These are phyloP conservation scores for Leptographium procerum DNA, from an alignment of 2,329 filamentous ascomycete species.

Conservation along the genomic window DNA sequence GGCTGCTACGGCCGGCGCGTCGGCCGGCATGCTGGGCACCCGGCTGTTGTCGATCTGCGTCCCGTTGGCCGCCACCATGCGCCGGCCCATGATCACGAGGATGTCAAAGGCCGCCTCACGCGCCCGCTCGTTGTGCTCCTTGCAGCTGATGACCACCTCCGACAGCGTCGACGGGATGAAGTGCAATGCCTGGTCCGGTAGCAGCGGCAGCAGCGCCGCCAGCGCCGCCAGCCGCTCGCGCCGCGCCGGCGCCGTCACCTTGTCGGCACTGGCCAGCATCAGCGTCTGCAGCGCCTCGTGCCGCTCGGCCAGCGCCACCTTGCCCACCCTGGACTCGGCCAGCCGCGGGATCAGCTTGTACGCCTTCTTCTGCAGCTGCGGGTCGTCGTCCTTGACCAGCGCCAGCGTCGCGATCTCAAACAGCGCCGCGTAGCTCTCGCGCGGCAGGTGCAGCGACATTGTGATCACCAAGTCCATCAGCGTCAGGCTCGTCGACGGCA, in stretches of 20 bases:
- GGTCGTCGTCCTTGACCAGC: constrained; percentile 69
- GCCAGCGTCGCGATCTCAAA: constrained; percentile 81
- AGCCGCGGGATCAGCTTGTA: constrained; percentile 95
- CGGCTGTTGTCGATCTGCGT: constrained; percentile 74
- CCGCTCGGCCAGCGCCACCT: constrained; percentile 63
- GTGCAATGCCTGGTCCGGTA: constrained; percentile 69
- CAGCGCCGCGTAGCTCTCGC: constrained; percentile 71
- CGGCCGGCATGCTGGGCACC: constrained; percentile 73
- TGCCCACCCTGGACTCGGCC: constrained; percentile 67
- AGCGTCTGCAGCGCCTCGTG: constrained; percentile 72
- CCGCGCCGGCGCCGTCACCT: constrained; percentile 74
- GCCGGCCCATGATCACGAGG: constrained; percentile 76
- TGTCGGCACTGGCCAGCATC: constrained; percentile 67
- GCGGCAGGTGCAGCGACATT: constrained; percentile 84
- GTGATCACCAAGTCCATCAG: constrained; percentile 95
- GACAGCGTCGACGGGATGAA: constrained; percentile 88
- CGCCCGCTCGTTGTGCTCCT: constrained; percentile 94
- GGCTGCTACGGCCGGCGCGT: constrained; percentile 66
- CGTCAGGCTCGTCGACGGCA: constrained; percentile 88
- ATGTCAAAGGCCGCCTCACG: constrained; percentile 82
- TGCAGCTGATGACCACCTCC: constrained; percentile 91
- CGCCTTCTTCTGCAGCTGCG: constrained; percentile 95
- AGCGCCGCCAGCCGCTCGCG: constrained; percentile 80
- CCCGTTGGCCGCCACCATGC: constrained; percentile 55
- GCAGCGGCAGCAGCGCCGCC: constrained; percentile 63